Evolutionary conservation across 768 basidiomycete genomes (phyloP).

Genomic region (Tylopilus felleus): DNA sequence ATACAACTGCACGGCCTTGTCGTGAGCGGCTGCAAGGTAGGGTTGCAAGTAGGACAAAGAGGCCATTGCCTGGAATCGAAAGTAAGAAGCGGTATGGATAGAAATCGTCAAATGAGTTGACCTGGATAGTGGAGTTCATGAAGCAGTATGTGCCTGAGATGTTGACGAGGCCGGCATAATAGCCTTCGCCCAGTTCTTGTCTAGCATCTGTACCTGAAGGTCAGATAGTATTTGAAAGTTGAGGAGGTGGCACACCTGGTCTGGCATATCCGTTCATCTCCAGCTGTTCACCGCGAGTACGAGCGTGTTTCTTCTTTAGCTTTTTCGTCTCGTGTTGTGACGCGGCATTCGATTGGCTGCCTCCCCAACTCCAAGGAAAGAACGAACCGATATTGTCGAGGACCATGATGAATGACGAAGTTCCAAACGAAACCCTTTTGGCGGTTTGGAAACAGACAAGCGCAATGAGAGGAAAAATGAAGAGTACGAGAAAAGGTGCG

Average conservation of each 20-base stretch:
- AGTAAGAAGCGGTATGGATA: slow-evolving; percentile 14
- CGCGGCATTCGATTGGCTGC: slow-evolving; percentile 19
- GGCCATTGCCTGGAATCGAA: slow-evolving; percentile 68
- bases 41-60: slow-evolving; percentile 81
- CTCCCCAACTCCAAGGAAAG: slow-evolving; percentile 66
- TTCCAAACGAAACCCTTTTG: slow-evolving; percentile 28
- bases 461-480: slow-evolving; percentile 40
- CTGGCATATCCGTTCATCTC: slow-evolving; percentile 37
- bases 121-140: slow-evolving; percentile 96
- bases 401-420: slow-evolving; percentile 44
- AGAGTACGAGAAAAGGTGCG: slow-evolving; percentile 52
- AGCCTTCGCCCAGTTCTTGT: slow-evolving; percentile 34
- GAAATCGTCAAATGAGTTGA: slow-evolving; percentile 22
- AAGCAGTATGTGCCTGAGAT: slow-evolving; percentile 96
- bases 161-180: slow-evolving; percentile 91
- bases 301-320: slow-evolving; percentile 46
- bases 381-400: slow-evolving; percentile 53
- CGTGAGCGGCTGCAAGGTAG: slow-evolving; percentile 71
- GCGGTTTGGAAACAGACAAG: slow-evolving; percentile 30
- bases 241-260: slow-evolving; percentile 25
- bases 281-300: slow-evolving; percentile 57
- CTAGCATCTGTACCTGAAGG: slow-evolving; percentile 18
- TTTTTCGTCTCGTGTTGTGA: slow-evolving; percentile 39
- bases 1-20: slow-evolving; percentile 74
- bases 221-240: not conserved